Base-by-base conservation (phyloP, 371 early-diverging fungal species). In the Umbelopsis sp. region DNA sequence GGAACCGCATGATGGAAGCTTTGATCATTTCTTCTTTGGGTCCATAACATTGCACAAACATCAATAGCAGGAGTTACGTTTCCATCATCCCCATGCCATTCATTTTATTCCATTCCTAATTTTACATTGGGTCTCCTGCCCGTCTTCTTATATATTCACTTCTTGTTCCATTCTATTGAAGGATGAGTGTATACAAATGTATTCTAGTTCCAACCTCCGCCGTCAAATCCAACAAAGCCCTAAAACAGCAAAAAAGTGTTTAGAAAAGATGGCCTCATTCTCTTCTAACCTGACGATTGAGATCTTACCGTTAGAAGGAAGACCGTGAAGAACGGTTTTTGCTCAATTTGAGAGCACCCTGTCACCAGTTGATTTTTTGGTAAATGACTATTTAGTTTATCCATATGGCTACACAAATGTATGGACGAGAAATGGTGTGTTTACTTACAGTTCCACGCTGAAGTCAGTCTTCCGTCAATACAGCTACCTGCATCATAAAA, bases 381-480 rank as follows among this genome's bases (percentile, higher is more conserved):
- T 41, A 65, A 62, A 68, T 14, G 68, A 25, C 22, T 50, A 20
- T 38, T 44, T 45, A 38, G 11, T 38, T 62, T 20, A 16, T 29
- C 57, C 57, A 57, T 57, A 57, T 57, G 57, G 57, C 35, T 57
- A 57, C 57, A 57, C 57, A 57, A 57, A 57, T 35, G 32, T 57
- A 35, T 57, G 57, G 12, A 24, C 6, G 11, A 11, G 57, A 41
- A 41, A 41, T 41, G 65, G 35, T 10, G 9, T 29, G 16, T 50
- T 44, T 50, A 63, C 76, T 72, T 75, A 82, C 86, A 98, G 80
- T 98, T 97, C 98, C 97, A 95, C 16, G 95, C 94, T 38, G 91
- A 91, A 1, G 98, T 98, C 70, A 98, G 78, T 50, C 99, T 86
- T 44, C 98, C 99, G 70, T 98, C 99, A 78, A 98, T 97, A 77